Conservation (phyloP, 805 yeast genomes). For the Candida berthetii region DNA sequence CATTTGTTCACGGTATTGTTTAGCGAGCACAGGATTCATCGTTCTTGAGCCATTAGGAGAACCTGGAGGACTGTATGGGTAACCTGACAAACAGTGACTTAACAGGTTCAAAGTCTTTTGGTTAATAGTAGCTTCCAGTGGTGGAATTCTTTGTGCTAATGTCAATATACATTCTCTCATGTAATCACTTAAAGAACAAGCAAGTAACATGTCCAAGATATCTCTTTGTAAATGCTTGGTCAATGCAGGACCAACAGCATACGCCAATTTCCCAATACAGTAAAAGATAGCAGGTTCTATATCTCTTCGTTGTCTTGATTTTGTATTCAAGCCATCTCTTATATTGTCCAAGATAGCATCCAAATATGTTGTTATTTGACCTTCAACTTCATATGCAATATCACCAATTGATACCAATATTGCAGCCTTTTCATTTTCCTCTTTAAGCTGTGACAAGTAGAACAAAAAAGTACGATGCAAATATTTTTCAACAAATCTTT, state of each 20-base stretch:
- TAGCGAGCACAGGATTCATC: slow-evolving; percentile 61
- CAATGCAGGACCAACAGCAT: slow-evolving; percentile 88
- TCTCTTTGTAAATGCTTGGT: slow-evolving; percentile 85
- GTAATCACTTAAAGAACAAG: slow-evolving; percentile 78
- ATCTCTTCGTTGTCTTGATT: slow-evolving; percentile 53
- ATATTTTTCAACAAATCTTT: slow-evolving; percentile 70
- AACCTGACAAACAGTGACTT: slow-evolving; percentile 75
- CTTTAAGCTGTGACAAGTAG: slow-evolving; percentile 71
- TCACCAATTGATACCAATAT: slow-evolving; percentile 81
- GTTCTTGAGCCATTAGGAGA: slow-evolving; percentile 53
- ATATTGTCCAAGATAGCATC: slow-evolving; percentile 84
- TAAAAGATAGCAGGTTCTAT: slow-evolving; percentile 83
- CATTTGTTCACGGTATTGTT: slow-evolving; percentile 71
- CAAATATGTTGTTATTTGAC: slow-evolving; percentile 80
- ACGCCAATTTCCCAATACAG: slow-evolving; percentile 81
- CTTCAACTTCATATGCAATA: slow-evolving; percentile 68
- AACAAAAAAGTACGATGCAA: slow-evolving; percentile 74
- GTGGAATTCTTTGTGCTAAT: slow-evolving; percentile 69
- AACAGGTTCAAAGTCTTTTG: slow-evolving; percentile 64
- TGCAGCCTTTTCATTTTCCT: slow-evolving; percentile 68
- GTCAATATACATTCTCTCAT: slow-evolving; percentile 71
- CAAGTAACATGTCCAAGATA: slow-evolving; percentile 69
- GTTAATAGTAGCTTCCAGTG: slow-evolving; percentile 68
- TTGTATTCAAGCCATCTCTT: slow-evolving; percentile 62
- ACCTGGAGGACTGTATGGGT: slow-evolving; percentile 77